Conservation (phyloP, 148 eudicot species). For the Salicornia ramosissima region DNA sequence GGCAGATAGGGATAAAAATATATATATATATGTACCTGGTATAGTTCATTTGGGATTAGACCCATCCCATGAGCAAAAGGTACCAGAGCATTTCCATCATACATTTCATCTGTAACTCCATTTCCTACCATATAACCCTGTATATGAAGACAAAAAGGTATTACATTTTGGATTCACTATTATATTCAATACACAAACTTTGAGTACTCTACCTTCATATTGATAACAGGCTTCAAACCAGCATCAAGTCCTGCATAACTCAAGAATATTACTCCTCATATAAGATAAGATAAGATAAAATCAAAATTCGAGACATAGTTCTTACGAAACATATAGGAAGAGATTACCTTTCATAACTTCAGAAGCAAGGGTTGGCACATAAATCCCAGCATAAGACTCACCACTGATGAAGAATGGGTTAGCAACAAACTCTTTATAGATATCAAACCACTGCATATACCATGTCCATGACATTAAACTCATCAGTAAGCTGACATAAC, state of each 20-base stretch:
- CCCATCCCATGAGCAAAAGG: constrained; percentile 98
- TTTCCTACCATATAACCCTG: constrained; percentile 99
- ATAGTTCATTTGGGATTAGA: constrained; percentile 73
- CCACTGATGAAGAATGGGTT: constrained; percentile 86
- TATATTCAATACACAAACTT: neutral
- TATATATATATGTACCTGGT: constrained; percentile 33
- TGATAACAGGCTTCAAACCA: constrained; percentile 62
- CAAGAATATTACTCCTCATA: neutral
- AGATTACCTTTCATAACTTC: constrained; percentile 76
- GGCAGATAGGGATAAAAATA: neutral
- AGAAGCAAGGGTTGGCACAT: constrained; percentile 83
- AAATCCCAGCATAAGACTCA: constrained; percentile 95
- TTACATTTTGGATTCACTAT: neutral
- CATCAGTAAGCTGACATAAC: neutral
- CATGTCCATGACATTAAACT: constrained; percentile 8
- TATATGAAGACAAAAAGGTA: neutral
- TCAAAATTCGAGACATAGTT: neutral
- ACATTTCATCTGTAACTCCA: constrained; percentile 69
- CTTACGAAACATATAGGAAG: neutral
- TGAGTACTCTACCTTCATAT: constrained; percentile 53
- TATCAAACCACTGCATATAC: constrained; percentile 66
- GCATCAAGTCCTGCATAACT: constrained; percentile 63
- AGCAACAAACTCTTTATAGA: constrained; percentile 62
- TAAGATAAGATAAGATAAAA: neutral
- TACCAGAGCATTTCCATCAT: constrained; percentile 92